phyloP scores from a whole-genome alignment of 2,329 filamentous ascomycete genomes.

The Onygenales sp. region DNA sequence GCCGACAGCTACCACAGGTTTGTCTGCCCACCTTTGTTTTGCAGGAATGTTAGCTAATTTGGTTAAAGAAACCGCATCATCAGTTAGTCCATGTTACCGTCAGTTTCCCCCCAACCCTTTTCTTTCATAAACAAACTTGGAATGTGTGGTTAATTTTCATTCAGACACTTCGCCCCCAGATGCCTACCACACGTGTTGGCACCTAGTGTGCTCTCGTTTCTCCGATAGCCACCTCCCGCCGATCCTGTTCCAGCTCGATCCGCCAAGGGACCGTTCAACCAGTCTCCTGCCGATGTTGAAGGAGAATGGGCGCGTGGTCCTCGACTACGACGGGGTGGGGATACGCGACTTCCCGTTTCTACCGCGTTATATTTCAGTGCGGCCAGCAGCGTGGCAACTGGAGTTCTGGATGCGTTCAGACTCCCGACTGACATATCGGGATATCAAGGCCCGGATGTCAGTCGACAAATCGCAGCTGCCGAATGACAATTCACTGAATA shows the following conservation, averaged over 20 bases:
- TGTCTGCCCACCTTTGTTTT: too few species aligned
- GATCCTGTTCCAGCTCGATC: slow-evolving; percentile 17
- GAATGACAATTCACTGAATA: slow-evolving; percentile 18
- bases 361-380: slow-evolving; percentile 19
- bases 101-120: not conserved
- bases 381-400: slow-evolving; percentile 18
- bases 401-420: slow-evolving; percentile 24
- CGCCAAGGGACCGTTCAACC: slow-evolving; percentile 3
- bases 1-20: too few species aligned
- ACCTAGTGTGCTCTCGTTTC: slow-evolving; percentile 15
- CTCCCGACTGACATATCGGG: slow-evolving; percentile 17
- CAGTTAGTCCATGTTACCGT: too few species aligned
- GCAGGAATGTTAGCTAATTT: too few species aligned
- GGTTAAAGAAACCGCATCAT: too few species aligned
- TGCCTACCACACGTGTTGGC: slow-evolving; percentile 16
- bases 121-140: not conserved
- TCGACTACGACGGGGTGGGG: slow-evolving; percentile 8
- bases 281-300: slow-evolving; percentile 5
- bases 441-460: slow-evolving; percentile 22
- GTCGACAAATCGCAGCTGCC: slow-evolving; percentile 11
- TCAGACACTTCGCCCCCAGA: slow-evolving; percentile 4
- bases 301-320: slow-evolving; percentile 11
- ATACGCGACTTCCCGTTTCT: slow-evolving; percentile 19
- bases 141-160: not conserved
- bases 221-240: slow-evolving; percentile 14